Conservation (phyloP, 192 early-diverging fungal genomes). For the Coemansia sp. region DNA sequence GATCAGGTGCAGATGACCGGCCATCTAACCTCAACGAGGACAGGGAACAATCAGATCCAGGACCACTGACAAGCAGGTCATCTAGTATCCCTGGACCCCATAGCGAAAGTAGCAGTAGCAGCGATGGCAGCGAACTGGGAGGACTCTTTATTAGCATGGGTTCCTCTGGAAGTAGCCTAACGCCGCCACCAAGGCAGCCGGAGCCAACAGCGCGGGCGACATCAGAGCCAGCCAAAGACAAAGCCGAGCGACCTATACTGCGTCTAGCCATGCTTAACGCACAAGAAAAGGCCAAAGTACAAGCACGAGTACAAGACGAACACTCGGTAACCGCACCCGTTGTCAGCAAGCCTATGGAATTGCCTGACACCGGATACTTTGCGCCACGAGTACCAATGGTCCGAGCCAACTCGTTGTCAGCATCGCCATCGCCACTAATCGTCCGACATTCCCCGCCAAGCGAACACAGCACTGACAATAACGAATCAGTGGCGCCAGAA, state of each 20-base stretch:
- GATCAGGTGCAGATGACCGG: constrained; percentile 6
- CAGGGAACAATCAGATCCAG: constrained; percentile 9
- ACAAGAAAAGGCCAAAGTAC: constrained; percentile 17
- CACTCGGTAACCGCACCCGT: constrained; percentile 41
- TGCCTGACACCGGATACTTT: constrained; percentile 52
- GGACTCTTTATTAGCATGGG: neutral
- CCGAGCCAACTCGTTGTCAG: neutral
- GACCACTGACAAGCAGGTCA: neutral
- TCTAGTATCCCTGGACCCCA: neutral
- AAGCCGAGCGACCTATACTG: constrained; percentile 24
- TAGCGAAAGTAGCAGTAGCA: neutral
- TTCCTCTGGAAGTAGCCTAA: neutral
- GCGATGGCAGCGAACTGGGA: neutral
- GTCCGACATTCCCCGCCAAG: neutral
- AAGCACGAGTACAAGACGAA: constrained; percentile 14
- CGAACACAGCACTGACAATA: neutral
- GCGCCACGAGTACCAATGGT: constrained; percentile 26
- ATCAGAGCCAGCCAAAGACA: neutral
- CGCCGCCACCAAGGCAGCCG: constrained; percentile 3
- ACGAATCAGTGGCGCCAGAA: neutral
- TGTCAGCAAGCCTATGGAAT: constrained; percentile 16
- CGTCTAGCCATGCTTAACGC: constrained; percentile 48
- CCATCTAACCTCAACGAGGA: neutral
- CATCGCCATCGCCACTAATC: constrained; percentile 3
- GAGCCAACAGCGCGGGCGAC: constrained; percentile 9